Evolutionary conservation across 164 flowering plant species (phyloP).

Genomic region (Vitis labrusca): DNA sequence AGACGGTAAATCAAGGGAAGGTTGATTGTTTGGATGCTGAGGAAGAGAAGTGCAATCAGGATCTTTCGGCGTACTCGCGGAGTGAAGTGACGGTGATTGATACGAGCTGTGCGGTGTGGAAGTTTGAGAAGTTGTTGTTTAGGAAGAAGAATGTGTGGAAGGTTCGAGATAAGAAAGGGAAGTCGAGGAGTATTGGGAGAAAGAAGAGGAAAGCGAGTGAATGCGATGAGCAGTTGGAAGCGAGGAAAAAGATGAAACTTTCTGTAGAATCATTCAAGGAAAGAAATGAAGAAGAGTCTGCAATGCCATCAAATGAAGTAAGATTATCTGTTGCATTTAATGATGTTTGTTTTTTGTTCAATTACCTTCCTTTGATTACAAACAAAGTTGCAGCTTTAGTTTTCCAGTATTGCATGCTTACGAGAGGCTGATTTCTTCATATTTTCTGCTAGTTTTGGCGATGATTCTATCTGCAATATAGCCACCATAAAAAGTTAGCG

Average conservation of each 20-base stretch:
- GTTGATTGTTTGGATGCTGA: slow-evolving; percentile 11
- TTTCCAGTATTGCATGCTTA: neutral
- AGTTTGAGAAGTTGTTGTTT: slow-evolving; percentile 63
- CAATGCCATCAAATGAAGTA: slow-evolving; percentile 16
- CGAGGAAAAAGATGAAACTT: neutral
- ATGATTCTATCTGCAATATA: neutral
- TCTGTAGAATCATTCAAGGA: neutral
- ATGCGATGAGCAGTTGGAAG: slow-evolving; percentile 1
- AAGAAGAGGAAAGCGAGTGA: slow-evolving; percentile 51
- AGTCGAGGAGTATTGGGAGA: slow-evolving; percentile 20
- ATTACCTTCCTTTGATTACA: neutral
- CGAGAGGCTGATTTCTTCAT: neutral
- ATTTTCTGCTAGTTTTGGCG: neutral
- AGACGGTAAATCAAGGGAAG: neutral
- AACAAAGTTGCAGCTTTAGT: neutral
- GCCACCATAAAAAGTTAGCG: too few relatives aligned
- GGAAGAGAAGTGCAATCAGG: slow-evolving; percentile 26
- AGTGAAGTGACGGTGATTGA: slow-evolving; percentile 83
- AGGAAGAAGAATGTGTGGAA: slow-evolving; percentile 83
- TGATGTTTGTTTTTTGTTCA: neutral
- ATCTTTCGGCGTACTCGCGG: slow-evolving; percentile 44
- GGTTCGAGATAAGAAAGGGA: slow-evolving; percentile 64
- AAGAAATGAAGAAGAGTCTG: slow-evolving; percentile 18
- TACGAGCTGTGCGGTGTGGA: slow-evolving; percentile 69
- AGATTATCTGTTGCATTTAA: slow-evolving; percentile 7